Conservation (phyloP, 129 eudicot genomes). For the Rutidosis leptorrhynchoides region DNA sequence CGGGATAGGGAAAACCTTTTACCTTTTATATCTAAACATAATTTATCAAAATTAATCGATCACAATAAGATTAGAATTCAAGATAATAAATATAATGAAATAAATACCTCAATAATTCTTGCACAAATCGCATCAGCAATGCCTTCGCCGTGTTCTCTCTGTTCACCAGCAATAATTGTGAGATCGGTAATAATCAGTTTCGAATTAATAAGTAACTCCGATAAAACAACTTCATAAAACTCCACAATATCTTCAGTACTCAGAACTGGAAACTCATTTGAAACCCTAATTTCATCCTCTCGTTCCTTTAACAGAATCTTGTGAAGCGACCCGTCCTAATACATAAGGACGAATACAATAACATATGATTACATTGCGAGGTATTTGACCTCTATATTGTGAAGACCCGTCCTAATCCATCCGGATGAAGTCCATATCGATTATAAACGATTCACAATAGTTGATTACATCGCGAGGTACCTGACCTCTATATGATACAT, state of each 20-base stretch:
- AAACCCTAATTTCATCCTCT: slow-evolving; percentile 65
- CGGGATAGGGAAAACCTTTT: too few species aligned
- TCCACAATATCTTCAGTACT: slow-evolving; percentile 57
- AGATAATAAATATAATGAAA: background rate
- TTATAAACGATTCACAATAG: too few species aligned
- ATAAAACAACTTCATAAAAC: slow-evolving; percentile 52
- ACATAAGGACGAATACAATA: too few species aligned
- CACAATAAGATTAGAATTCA: background rate
- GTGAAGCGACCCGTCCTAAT: too few species aligned
- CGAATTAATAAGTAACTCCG: slow-evolving; percentile 72
- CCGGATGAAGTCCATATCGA: too few species aligned
- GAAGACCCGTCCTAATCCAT: too few species aligned
- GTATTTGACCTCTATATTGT: too few species aligned
- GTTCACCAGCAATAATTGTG: slow-evolving; percentile 88
- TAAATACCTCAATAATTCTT: slow-evolving; percentile 76
- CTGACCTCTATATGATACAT: too few species aligned
- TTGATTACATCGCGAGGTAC: too few species aligned
- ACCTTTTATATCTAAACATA: too few species aligned
- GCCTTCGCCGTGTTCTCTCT: slow-evolving; percentile 62
- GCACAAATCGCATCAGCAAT: slow-evolving; percentile 80
- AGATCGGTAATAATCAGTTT: slow-evolving; percentile 94
- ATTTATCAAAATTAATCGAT: background rate
- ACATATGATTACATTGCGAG: too few species aligned
- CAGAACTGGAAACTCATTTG: slow-evolving; percentile 29
- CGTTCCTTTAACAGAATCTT: slow-evolving; percentile 54